These are phyloP conservation scores for Neofusicoccum laricinum DNA, from an alignment of 2,329 filamentous ascomycete species.

Conservation along the genomic window DNA sequence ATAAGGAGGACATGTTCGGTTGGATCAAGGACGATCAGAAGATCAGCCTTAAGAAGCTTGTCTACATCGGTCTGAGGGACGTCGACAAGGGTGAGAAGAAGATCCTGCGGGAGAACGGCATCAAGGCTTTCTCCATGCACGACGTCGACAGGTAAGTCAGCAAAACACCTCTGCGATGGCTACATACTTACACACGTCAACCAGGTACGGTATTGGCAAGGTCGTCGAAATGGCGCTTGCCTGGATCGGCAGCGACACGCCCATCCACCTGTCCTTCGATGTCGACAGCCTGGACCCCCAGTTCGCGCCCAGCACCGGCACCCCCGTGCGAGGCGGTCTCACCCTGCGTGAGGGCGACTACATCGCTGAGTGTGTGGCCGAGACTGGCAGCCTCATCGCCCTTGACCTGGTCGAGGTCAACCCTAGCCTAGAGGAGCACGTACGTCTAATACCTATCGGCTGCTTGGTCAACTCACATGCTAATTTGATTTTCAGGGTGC, in stretches of 20 bases:
- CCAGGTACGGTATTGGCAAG: conserved; percentile 83
- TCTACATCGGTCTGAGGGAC: conserved; percentile 94
- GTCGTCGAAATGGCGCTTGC: conserved; percentile 98
- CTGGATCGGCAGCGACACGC: conserved; percentile 90
- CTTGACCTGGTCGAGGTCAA: conserved; percentile 58
- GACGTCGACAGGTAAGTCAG: conserved; percentile 80
- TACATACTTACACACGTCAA: conserved; percentile 10
- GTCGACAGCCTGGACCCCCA: conserved; percentile 94
- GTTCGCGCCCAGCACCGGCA: conserved; percentile 95
- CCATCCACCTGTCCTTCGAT: conserved; percentile 96
- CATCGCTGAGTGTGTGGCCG: conserved; percentile 71
- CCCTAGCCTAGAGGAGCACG: conserved; percentile 41
- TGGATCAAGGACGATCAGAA: conserved; percentile 77
- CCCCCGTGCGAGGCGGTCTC: conserved; percentile 86
- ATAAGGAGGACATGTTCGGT: conserved; percentile 77
- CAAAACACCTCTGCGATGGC: not conserved
- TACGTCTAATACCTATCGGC: not conserved
- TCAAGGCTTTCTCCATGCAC: conserved; percentile 98
- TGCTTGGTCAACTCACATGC: not conserved
- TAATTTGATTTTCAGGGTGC: conserved; percentile 55
- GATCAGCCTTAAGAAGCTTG: conserved; percentile 76
- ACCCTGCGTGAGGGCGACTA: conserved; percentile 95
- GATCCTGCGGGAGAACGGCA: conserved; percentile 80
- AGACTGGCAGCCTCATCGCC: conserved; percentile 55
- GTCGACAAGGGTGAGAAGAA: conserved; percentile 93